phyloP scores from a whole-genome alignment of 176 grass and related monocot species.

The Rhynchospora tenuis region DNA sequence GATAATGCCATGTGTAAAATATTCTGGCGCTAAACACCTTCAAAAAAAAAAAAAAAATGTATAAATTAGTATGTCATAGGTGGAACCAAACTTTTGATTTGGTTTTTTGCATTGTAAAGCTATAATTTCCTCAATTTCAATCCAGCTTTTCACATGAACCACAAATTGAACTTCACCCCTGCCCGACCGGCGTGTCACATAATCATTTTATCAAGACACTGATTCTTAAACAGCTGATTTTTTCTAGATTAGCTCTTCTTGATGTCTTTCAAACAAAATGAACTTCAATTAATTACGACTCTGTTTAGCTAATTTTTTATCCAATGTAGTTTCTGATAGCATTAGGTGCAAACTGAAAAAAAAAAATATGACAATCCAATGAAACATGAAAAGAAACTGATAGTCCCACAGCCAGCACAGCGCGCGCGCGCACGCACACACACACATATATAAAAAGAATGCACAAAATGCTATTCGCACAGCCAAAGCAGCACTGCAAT shows the following conservation, averaged over 20 bases:
- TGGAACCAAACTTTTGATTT: not conserved
- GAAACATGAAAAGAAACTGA: not conserved
- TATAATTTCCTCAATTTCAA: not conserved
- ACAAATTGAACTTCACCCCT: not conserved
- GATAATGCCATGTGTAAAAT: conserved; percentile 87
- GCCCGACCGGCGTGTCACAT: too few species aligned
- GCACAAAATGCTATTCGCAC: not conserved
- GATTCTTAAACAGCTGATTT: too few species aligned
- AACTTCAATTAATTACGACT: not conserved
- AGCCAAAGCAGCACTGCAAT: not conserved
- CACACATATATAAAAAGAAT: too few species aligned
- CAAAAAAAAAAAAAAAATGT: not conserved
- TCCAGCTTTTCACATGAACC: not conserved
- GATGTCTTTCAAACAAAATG: too few species aligned
- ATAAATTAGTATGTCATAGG: not conserved
- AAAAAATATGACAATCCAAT: not conserved
- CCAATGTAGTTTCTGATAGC: not conserved
- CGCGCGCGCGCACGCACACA: too few species aligned
- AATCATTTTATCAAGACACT: too few species aligned
- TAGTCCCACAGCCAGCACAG: not conserved
- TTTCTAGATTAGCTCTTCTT: too few species aligned
- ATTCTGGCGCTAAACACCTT: conserved; percentile 87
- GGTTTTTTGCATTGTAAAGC: not conserved
- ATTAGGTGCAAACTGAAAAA: not conserved
- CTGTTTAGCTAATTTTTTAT: not conserved